Base-by-base conservation (phyloP, 176 grass and related monocot species). In the Tuctoria greenei region DNA sequence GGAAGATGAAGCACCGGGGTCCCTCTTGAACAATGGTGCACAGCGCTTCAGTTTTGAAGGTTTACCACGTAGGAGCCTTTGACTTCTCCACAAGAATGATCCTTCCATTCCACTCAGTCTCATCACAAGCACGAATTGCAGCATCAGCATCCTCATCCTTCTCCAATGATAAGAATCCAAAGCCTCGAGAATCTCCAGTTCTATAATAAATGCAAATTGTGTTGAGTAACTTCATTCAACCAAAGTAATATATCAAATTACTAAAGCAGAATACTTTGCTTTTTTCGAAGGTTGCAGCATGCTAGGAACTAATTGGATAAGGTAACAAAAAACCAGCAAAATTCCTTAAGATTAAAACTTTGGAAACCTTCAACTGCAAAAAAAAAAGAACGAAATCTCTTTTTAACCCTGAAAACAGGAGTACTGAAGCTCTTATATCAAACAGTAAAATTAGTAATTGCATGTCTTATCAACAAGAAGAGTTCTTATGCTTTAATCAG, bases 81-180 rank as follows among this genome's bases (percentile, higher is more conserved):
- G 91, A 90, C 88, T 96, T 96, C 87, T 96, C 89, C 69, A 96
- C 93, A 71, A 92, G 87, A 79, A 96, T 88, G 63, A 96, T 90
- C 75, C 90, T 90, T 43, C 90, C 90, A 71, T 90, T 96, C 93
- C 93, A 96, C 55, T 83, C 86, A 23, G 86, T 88, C 67, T 90
- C 88, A 20, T 96, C 87, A 35, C 91, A 84, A 81, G 89, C 82
- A 82, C 84, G 87, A 54, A 96, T 96, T 73, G 93, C 93, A 76
- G 84, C 93, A 86, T 96, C 93, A 12, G 93, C 93, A 60, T 96
- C 93, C 83, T 89, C 86, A 72, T 96, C 89, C 81, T 54, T 96
- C 71, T 86, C 93, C 79, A 96, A 71, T 13, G 81, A 85, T 79
- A 96, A 70, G 79, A 96, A 96, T 61, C 89, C 93, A 88, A 87